Conservation (phyloP, 1,284 basidiomycete genomes). For the Wallemia mellicola region DNA sequence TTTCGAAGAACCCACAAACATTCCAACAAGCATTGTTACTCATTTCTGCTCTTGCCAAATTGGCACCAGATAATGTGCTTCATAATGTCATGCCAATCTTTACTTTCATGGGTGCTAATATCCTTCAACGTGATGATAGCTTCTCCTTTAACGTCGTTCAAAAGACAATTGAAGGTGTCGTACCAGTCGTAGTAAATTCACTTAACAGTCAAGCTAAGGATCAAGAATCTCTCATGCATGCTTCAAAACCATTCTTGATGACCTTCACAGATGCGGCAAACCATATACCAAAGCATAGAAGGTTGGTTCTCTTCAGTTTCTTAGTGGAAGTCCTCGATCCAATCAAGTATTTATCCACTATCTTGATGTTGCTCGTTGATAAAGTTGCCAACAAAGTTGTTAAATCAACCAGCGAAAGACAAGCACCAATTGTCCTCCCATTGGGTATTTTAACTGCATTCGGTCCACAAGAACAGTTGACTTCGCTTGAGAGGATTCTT, state of each 20-base stretch:
- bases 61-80: constrained; percentile 67
- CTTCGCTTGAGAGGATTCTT: constrained; percentile 36
- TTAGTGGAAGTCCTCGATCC: constrained; percentile 61
- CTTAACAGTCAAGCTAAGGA: constrained; percentile 1
- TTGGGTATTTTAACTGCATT: constrained; percentile 33
- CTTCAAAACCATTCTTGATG: constrained; percentile 30
- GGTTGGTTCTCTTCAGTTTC: constrained; percentile 64
- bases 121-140: constrained; percentile 82
- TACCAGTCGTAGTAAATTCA: constrained; percentile 66
- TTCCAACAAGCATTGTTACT: constrained; percentile 80
- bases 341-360: constrained; percentile 47
- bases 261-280: constrained; percentile 64
- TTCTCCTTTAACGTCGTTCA: constrained; percentile 88
- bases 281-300: constrained; percentile 61
- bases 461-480: constrained; percentile 6
- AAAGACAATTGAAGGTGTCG: constrained; percentile 74
- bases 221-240: constrained; percentile 2
- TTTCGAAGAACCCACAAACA: constrained; percentile 68
- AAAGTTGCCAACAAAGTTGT: constrained; percentile 37
- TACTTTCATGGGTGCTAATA: constrained; percentile 91
- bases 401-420: constrained; percentile 31
- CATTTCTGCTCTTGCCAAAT: constrained; percentile 48
- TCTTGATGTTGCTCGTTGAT: constrained; percentile 63
- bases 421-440: constrained; percentile 33
- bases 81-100: constrained; percentile 96